Conservation (phyloP, 306 rosid species). For the Lagenaria siceraria region DNA sequence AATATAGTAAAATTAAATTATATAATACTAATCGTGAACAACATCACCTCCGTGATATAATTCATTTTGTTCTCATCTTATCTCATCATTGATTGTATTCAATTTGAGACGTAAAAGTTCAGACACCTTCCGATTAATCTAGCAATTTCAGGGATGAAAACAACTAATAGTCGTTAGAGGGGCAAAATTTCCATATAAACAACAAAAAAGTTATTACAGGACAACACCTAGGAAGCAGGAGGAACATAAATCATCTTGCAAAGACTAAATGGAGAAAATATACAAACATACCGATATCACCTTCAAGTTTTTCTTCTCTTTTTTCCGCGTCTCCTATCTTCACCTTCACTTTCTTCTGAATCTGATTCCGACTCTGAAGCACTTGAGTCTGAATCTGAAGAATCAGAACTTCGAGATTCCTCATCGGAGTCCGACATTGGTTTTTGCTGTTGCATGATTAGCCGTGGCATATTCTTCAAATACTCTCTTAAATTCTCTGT, state of each 20-base stretch:
- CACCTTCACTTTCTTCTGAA: constrained; percentile 33
- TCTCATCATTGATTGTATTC: too few relatives aligned
- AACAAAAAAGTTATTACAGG: not conserved
- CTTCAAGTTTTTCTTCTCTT: constrained; percentile 41
- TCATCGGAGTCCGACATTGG: constrained; percentile 47
- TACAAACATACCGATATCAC: not conserved
- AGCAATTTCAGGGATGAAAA: too few relatives aligned
- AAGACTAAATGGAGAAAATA: not conserved
- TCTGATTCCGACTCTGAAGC: constrained; percentile 39
- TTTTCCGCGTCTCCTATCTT: constrained; percentile 28
- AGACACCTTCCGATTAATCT: too few relatives aligned
- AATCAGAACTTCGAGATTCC: constrained; percentile 32
- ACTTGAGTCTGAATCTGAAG: constrained; percentile 35
- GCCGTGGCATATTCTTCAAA: constrained; percentile 85
- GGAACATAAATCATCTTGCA: not conserved
- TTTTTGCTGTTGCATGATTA: constrained; percentile 78
- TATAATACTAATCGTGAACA: too few relatives aligned
- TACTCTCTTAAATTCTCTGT: constrained; percentile 83
- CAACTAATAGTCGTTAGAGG: too few relatives aligned
- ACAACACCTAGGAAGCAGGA: not conserved
- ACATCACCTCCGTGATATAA: too few relatives aligned
- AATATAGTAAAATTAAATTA: too few relatives aligned
- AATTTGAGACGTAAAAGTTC: too few relatives aligned
- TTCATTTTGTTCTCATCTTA: too few relatives aligned
- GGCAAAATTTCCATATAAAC: not conserved